Evolutionary conservation across 768 basidiomycete genomes (phyloP).

Genomic region (Mycena amicta): DNA sequence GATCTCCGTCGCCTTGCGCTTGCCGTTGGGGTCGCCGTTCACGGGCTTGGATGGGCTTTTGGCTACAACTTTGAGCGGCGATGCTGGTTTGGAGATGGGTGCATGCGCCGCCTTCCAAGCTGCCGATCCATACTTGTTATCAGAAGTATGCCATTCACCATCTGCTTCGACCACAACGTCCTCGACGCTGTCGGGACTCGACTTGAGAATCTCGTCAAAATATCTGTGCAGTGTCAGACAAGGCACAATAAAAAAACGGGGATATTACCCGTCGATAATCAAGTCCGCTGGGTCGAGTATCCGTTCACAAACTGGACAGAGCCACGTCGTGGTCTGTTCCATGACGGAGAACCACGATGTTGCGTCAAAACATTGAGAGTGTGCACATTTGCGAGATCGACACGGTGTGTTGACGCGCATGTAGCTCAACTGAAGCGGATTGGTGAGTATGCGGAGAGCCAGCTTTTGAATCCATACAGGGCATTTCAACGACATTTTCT

Average conservation of each 20-base stretch:
- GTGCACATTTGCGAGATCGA: slow-evolving; percentile 85
- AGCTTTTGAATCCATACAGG: slow-evolving; percentile 60
- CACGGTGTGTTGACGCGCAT: slow-evolving; percentile 82
- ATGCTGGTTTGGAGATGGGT: slow-evolving; percentile 23
- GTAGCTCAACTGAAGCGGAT: slow-evolving; percentile 67
- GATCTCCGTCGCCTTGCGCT: slow-evolving; percentile 56
- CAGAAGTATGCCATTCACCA: slow-evolving; percentile 94
- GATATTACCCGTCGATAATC: slow-evolving; percentile 91
- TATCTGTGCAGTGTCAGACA: slow-evolving; percentile 53
- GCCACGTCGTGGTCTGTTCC: slow-evolving; percentile 95
- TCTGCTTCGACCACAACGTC: slow-evolving; percentile 93
- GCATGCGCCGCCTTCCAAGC: slow-evolving; percentile 68
- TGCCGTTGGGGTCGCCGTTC: slow-evolving; percentile 44
- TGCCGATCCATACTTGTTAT: slow-evolving; percentile 79
- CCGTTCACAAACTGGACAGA: slow-evolving; percentile 92
- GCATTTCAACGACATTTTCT: slow-evolving; percentile 91
- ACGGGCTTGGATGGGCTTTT: slow-evolving; percentile 22
- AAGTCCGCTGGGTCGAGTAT: slow-evolving; percentile 77
- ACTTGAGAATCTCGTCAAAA: slow-evolving; percentile 81
- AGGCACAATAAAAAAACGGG: background rate
- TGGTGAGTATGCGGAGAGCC: background rate
- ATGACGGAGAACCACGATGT: slow-evolving; percentile 92
- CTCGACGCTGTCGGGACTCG: slow-evolving; percentile 78
- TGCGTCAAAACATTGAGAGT: slow-evolving; percentile 95
- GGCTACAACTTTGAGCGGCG: slow-evolving; percentile 36